Conservation (phyloP, 495 filamentous ascomycete species). For the Penicillium crystallinum region DNA sequence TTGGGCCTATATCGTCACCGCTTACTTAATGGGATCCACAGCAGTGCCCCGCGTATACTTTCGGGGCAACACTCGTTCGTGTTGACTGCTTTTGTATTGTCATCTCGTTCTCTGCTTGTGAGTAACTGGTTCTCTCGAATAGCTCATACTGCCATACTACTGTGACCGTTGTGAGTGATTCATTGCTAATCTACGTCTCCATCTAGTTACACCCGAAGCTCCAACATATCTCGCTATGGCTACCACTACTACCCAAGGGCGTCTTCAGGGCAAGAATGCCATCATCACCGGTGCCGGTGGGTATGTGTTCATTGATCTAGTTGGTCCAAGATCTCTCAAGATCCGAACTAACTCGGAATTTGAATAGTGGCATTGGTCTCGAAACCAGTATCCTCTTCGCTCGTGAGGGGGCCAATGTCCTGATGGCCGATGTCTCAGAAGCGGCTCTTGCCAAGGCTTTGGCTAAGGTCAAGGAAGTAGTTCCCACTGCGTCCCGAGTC, state of each 20-base stretch:
- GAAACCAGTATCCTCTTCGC: slow-evolving; percentile 89
- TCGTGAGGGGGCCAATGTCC: slow-evolving; percentile 78
- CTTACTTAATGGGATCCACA: slow-evolving; percentile 13
- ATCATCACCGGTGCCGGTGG: slow-evolving; percentile 88
- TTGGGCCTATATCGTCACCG: slow-evolving; percentile 1
- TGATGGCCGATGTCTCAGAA: slow-evolving; percentile 77
- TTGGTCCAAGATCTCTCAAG: neutral
- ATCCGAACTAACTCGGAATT: neutral
- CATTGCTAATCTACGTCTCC: slow-evolving; percentile 7
- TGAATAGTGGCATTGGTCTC: slow-evolving; percentile 79
- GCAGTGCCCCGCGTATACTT: slow-evolving; percentile 18
- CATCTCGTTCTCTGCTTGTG: neutral
- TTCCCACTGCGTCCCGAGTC: slow-evolving; percentile 53
- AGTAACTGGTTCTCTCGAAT: neutral
- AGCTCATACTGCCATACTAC: no score
- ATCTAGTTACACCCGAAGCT: neutral
- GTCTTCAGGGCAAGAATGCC: slow-evolving; percentile 85
- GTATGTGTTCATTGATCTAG: slow-evolving; percentile 48
- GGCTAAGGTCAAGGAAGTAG: slow-evolving; percentile 60
- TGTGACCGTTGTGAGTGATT: neutral
- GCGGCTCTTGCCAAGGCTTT: slow-evolving; percentile 64
- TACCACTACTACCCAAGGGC: slow-evolving; percentile 34
- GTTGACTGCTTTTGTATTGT: neutral
- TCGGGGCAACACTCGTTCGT: neutral
- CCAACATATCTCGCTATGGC: slow-evolving; percentile 8